A percentile compares a stretch with the other conserved stretches of the same genome.
phyloP scores from a whole-genome alignment of 2,329 filamentous ascomycete species.

The Penicillium brevicompactum region DNA sequence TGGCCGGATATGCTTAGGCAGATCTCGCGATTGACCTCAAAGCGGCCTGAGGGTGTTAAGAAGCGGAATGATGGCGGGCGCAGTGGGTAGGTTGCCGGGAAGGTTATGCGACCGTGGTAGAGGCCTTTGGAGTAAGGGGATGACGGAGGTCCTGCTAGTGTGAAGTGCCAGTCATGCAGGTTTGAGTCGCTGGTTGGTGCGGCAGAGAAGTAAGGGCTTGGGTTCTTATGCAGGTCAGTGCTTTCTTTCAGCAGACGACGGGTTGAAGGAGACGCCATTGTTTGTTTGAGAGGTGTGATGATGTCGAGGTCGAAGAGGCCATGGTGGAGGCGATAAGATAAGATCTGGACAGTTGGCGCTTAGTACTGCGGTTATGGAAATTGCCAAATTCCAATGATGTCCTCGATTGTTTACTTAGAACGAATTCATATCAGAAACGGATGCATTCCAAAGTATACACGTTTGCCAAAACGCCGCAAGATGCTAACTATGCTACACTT shows the following conservation, averaged over 20 bases:
- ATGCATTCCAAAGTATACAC: conserved; percentile 4
- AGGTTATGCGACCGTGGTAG: conserved; percentile 93
- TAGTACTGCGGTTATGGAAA: not conserved
- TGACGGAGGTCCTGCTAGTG: conserved; percentile 81
- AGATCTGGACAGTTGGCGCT: not conserved
- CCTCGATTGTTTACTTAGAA: too few relatives aligned
- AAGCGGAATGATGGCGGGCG: conserved; percentile 96
- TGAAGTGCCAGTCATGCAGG: conserved; percentile 99
- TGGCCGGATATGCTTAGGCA: conserved; percentile 92
- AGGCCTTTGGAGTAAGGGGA: conserved; percentile 79
- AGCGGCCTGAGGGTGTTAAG: conserved; percentile 84
- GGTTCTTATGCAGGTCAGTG: conserved; percentile 75
- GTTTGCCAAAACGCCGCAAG: conserved; percentile 1
- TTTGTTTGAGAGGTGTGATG: not conserved
- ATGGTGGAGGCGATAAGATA: not conserved
- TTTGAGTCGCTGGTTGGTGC: conserved; percentile 78
- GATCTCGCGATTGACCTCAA: conserved; percentile 96
- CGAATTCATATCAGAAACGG: not conserved
- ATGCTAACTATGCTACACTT: conserved; percentile 10
- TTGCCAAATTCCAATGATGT: too few relatives aligned
- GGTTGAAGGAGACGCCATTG: conserved; percentile 38
- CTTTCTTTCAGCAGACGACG: conserved; percentile 72
- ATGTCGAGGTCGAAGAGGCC: not conserved
- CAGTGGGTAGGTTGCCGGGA: conserved; percentile 86
- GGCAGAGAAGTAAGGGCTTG: conserved; percentile 83